Evolutionary conservation across 495 filamentous ascomycete species (phyloP), one percentile per base, ranked within the genome.

Genomic region (Tuber indicum): DNA sequence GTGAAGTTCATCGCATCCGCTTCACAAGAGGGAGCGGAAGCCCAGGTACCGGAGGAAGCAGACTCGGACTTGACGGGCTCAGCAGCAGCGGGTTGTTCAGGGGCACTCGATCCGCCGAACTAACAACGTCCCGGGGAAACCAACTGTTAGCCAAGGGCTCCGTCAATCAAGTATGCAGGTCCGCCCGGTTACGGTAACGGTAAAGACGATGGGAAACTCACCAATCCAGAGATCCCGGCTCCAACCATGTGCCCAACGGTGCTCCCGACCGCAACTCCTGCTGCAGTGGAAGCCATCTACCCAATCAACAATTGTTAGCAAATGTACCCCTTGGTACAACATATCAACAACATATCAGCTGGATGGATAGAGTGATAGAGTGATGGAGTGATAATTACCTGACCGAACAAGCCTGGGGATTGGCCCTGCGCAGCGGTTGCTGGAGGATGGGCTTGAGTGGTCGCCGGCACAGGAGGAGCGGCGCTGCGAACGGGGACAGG

Each of bases 181-280:
- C 72, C 76, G 12, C 26, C 26, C 26, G 12, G 58, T 66, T 66
- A 36, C n/a, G 3, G 47, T 32, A 43, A 44, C 42, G 62, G 71
- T 72, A 71, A 73, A 71, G 41, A 17, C 43, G 46, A 45, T 19
- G 47, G 46, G n/a, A 26, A 66, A 80, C 72, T 19, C 75, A 82
- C 80, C 70, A 84, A 70, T 72, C 82, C 82, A 43, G 82, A 78
- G 70, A 83, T 81, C 41, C 81, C 81, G 74, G 81, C 92, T 83
- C 94, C 93, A 85, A 98, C 89, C 78, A 93, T 94, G 86, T 98
- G 94, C 84, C 96, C 96, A 86, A 99, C 93, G 39, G 93, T 92
- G 73, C 93, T 96, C 77, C 96, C 96, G 75, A 98, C 91, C 75
- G 95, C 96, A 77, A 98, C 96, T 90, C 96, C 96, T 90, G 92